Evolutionary conservation across 176 grass and related monocot genomes (phyloP), one percentile per base, ranked within the genome.

Genomic region (Musa itinerans): DNA sequence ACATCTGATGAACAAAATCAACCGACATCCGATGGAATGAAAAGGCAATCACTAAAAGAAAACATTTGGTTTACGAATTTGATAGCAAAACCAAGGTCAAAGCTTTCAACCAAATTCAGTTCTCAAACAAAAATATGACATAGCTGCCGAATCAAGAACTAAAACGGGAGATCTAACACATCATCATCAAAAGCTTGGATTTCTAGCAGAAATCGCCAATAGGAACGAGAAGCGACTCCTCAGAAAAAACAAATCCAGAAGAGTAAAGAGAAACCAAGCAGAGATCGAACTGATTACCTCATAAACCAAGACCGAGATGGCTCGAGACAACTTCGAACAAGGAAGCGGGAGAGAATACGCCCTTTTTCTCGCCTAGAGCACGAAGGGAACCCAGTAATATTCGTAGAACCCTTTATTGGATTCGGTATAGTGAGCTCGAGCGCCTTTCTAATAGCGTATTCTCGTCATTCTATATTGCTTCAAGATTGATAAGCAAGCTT

Each of bases 261-360:
- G 14, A 16, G 52, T 17, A 79, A 15, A 17, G 68, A 57, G 4
- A 71, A 14, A 21, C 1, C 9, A 68, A 26, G 12, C 17, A 9
- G 26, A 16, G 11, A 78, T 74, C 17, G n/a, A 68, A 66, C 23
- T 51, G 6, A 54, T 56, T 78, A 86, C 84, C 84, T 86, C 84
- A 86, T 86, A 86, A 86, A 86, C 84, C 79, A 82, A 77, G 84
- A 78, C 84, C 69, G 66, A 71, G 49, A 67, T 24, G 26, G 52
- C 71, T 54, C 71, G 71, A 73, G 71, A 52, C 71, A 20, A 73
- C 50, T 73, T 53, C 52, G 52, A 73, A 2, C 20, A 14, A 10
- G 11, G 70, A 73, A 11, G 2, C 9, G 71, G 16, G 20, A 16
- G 50, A 20, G 12, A 10, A 54, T 9, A 19, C 7, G 16, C 68